Conservation (phyloP, 1,139 yeast genomes). For the Sugiyamaella japonica region DNA sequence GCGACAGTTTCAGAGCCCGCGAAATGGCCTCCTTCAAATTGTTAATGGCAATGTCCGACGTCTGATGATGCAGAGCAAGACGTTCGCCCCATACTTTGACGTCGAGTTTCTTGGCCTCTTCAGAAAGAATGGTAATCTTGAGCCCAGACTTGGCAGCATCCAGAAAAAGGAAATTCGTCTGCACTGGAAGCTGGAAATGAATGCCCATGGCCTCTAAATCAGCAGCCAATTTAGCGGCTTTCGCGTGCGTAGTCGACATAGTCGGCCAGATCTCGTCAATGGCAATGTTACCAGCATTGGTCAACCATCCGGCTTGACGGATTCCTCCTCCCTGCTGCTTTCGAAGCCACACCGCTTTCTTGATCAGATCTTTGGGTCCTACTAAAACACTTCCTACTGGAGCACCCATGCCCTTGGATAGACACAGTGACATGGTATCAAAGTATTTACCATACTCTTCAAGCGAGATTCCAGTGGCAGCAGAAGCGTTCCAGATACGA, state of each 20-base stretch:
- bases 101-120: constrained; percentile 59
- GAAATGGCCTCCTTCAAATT: constrained; percentile 58
- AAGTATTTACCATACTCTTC: constrained; percentile 74
- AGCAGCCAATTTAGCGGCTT: constrained; percentile 65
- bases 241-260: constrained; percentile 61
- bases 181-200: constrained; percentile 68
- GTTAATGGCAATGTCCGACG: constrained; percentile 64
- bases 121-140: constrained; percentile 56
- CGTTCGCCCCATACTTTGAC: constrained; percentile 70
- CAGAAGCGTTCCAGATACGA: constrained; percentile 89
- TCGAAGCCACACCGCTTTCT: constrained; percentile 80
- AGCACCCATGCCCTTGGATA: constrained; percentile 90
- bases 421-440: constrained; percentile 85
- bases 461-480: constrained; percentile 68
- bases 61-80: constrained; percentile 84
- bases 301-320: constrained; percentile 82
- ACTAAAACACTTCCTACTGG: constrained; percentile 92
- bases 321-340: constrained; percentile 96
- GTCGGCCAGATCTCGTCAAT: constrained; percentile 70
- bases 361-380: constrained; percentile 60
- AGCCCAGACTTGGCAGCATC: constrained; percentile 62
- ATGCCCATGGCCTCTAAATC: constrained; percentile 49
- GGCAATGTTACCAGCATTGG: constrained; percentile 79
- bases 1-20: constrained; percentile 48
- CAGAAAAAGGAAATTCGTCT: constrained; percentile 83